Percentiles rank a stretch among this genome's conserved stretches.
These are phyloP conservation scores for Plantago elongata DNA, from an alignment of 257 asterid genomes.

Conservation along the genomic window DNA sequence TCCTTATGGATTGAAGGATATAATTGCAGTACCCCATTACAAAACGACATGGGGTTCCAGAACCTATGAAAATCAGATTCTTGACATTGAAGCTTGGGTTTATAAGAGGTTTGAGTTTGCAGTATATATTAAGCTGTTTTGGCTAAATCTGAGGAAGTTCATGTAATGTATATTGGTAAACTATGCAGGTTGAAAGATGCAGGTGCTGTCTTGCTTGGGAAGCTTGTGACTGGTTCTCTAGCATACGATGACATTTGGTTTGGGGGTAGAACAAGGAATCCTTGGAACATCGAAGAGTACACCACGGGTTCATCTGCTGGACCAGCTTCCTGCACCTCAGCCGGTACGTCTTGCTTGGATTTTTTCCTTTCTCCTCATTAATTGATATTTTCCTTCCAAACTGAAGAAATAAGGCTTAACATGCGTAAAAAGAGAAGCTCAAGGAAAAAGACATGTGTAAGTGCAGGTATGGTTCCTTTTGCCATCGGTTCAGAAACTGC, in stretches of 20 bases:
- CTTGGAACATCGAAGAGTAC: conserved; percentile 90
- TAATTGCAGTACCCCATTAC: conserved; percentile 87
- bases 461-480: conserved; percentile 79
- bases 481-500: conserved; percentile 96
- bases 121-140: too few species aligned
- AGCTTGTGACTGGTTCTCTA: conserved; percentile 81
- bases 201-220: conserved; percentile 87
- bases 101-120: conserved; percentile 54
- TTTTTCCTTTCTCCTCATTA: background rate
- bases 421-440: background rate
- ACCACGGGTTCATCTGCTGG: conserved; percentile 98
- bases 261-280: conserved; percentile 95
- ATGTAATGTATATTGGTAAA: background rate
- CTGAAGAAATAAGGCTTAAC: too few species aligned
- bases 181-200: conserved; percentile 69
- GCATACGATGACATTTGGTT: conserved; percentile 97
- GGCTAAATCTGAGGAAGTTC: too few species aligned
- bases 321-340: conserved; percentile 87
- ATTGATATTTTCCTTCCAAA: too few species aligned
- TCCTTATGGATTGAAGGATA: conserved; percentile 94
- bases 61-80: conserved; percentile 66
- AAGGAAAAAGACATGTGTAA: background rate
- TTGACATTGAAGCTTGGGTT: conserved; percentile 92
- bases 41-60: conserved; percentile 93
- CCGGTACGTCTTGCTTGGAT: conserved; percentile 40